Evolutionary conservation across 1,139 yeast species (phyloP), one percentile per base, ranked within the genome.

Genomic region (Zygoascus meyerae): DNA sequence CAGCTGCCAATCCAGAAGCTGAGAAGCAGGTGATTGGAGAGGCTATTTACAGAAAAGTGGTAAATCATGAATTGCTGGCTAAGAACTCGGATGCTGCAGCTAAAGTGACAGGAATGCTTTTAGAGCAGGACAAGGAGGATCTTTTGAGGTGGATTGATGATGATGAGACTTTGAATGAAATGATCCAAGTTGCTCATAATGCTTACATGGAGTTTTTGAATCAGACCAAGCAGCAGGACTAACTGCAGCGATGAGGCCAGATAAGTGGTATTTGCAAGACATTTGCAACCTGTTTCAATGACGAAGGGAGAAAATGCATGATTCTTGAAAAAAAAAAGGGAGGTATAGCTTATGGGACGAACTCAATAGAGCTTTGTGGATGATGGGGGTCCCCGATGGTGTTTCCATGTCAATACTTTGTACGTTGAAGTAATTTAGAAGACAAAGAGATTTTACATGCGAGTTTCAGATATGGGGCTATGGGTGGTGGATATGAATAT

Each of bases 41-140:
- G 74, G 95, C 86, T 67, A 76, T 89, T 65, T 87, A 89, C 74
- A 87, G 92, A 62, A 83, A 79, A 75, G 86, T 89, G 60, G 79
- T 81, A 55, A 78, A 85, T 59, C 86, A 94, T 62, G 86, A 89
- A 58, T 79, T 83, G 66, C 67, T 74, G 44, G 78, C 78, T 52
- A 89, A 83, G 62, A 89, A 86, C 63, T 81, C 81, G 55, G 94
- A 84, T 67, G 84, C 94, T 62, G 95, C 95, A 57, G 94, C 95
- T 73, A 86, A 85, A 73, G 83, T 89, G 63, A 89, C 97, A 56
- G 96, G 96, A 72, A 86, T 89, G 94, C 81, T 89, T 78, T 78
- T 89, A 67, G 95, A 86, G 66, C 81, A 87, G 73, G 90, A 87
- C 62, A 83, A 83, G 68, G 81, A 80, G 63, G 95, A 86, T 71